Conservation (phyloP, 164 flowering plant genomes). For the Annona cherimola region DNA sequence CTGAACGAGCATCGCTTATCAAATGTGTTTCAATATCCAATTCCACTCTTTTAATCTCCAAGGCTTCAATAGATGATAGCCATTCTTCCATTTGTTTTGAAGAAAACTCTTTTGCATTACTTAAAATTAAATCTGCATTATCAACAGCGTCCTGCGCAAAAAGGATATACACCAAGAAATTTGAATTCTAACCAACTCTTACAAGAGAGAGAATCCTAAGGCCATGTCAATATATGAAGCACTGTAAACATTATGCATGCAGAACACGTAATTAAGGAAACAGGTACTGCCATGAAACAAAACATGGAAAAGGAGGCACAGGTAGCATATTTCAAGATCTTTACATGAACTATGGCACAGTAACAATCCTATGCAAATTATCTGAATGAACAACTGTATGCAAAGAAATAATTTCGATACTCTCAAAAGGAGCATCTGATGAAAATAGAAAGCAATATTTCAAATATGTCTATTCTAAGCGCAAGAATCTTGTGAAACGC, state of each 20-base stretch:
- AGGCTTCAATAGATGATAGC: slow-evolving; percentile 46
- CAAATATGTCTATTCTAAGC: no score
- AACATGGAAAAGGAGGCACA: no score
- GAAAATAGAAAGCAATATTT: no score
- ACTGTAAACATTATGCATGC: no score
- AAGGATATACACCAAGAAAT: background rate
- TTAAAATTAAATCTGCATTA: slow-evolving; percentile 36
- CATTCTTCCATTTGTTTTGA: slow-evolving; percentile 53
- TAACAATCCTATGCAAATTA: no score
- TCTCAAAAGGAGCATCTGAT: no score
- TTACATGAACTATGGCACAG: no score
- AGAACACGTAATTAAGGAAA: background rate
- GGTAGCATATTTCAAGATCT: no score
- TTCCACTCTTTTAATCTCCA: slow-evolving; percentile 57
- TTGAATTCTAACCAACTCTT: background rate
- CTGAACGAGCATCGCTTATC: slow-evolving; percentile 41
- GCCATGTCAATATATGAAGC: background rate
- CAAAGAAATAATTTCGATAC: no score
- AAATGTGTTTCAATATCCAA: slow-evolving; percentile 51
- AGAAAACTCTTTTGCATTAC: slow-evolving; percentile 32
- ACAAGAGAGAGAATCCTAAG: background rate
- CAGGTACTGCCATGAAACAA: no score
- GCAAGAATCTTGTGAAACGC: no score
- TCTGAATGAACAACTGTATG: no score
- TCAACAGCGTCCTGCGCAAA: slow-evolving; percentile 45